A percentile compares a stretch with the other conserved stretches of the same genome.
phyloP scores from a whole-genome alignment of 257 asterid species.

The Rehmannia glutinosa region DNA sequence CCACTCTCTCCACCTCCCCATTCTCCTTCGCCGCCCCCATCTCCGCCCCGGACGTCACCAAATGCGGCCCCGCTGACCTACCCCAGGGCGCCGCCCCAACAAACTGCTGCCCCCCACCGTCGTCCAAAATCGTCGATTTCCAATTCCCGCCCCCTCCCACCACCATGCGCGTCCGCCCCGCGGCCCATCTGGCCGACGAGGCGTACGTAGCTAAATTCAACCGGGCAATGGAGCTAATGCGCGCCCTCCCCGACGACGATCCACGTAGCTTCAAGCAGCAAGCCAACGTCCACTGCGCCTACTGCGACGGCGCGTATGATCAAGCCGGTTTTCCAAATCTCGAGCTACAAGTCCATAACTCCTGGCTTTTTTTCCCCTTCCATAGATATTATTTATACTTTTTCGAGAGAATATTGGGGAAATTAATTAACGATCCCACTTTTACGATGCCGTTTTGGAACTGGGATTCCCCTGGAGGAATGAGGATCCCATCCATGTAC shows the following conservation, averaged over 20 bases:
- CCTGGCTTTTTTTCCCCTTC: constrained; percentile 77
- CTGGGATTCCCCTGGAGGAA: constrained; percentile 70
- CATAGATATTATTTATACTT: constrained; percentile 70
- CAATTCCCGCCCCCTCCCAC: constrained; percentile 38
- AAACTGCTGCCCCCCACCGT: constrained; percentile 73
- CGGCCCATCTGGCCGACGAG: constrained; percentile 57
- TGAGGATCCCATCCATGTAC: constrained; percentile 53
- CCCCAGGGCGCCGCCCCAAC: constrained; percentile 53
- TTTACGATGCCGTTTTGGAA: constrained; percentile 83
- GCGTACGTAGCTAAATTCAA: constrained; percentile 54
- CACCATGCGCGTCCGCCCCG: constrained; percentile 55
- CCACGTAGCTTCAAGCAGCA: constrained; percentile 81
- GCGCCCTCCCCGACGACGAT: constrained; percentile 69
- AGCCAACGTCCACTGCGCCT: constrained; percentile 82
- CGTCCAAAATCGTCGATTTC: constrained; percentile 39
- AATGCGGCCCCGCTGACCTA: constrained; percentile 74
- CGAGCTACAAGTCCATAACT: constrained; percentile 74
- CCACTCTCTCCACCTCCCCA: constrained; percentile 40
- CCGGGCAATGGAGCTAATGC: constrained; percentile 59
- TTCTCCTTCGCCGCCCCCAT: constrained; percentile 59
- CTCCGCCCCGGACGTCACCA: constrained; percentile 54
- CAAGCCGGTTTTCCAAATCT: constrained; percentile 69
- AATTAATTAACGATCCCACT: constrained; percentile 59
- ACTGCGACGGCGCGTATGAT: constrained; percentile 80
- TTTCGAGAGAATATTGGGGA: constrained; percentile 64